Conservation (phyloP, 768 basidiomycete species). For the Neoboletus magnificus region DNA sequence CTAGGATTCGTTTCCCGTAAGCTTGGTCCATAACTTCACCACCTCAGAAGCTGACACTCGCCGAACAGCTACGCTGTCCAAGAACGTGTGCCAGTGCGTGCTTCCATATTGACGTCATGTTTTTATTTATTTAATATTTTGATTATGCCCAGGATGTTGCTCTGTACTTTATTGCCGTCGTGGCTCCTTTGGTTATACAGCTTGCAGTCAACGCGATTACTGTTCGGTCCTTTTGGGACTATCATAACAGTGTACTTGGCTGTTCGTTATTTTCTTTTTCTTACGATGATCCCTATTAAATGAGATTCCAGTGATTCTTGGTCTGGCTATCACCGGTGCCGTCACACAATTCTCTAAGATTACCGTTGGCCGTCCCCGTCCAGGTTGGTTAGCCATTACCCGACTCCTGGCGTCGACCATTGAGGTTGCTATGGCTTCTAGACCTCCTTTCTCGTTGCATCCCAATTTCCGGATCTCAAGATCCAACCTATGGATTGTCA, state of each 20-base stretch:
- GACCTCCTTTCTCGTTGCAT: constrained; percentile 49
- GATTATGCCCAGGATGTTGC: constrained; percentile 39
- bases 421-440: constrained; percentile 3
- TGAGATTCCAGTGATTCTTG: constrained; percentile 55
- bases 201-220: constrained; percentile 67
- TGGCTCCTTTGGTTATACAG: constrained; percentile 69
- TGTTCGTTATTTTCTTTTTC: constrained; percentile 33
- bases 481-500: constrained; percentile 71
- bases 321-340: constrained; percentile 71
- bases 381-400: constrained; percentile 44
- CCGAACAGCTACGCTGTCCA: constrained; percentile 57
- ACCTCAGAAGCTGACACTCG: constrained; percentile 3
- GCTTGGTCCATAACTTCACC: background rate
- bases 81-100: constrained; percentile 73
- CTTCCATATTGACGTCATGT: background rate
- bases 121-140: background rate
- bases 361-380: constrained; percentile 86
- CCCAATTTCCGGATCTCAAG: constrained; percentile 57
- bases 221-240: constrained; percentile 84
- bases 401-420: background rate
- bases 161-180: constrained; percentile 51
- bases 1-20: constrained; percentile 26
- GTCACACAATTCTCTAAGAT: constrained; percentile 85
- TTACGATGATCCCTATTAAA: constrained; percentile 15
- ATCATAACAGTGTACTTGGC: constrained; percentile 62